These are phyloP conservation scores for Salicornia ramosissima DNA, from an alignment of 148 eudicot genomes.

Conservation along the genomic window DNA sequence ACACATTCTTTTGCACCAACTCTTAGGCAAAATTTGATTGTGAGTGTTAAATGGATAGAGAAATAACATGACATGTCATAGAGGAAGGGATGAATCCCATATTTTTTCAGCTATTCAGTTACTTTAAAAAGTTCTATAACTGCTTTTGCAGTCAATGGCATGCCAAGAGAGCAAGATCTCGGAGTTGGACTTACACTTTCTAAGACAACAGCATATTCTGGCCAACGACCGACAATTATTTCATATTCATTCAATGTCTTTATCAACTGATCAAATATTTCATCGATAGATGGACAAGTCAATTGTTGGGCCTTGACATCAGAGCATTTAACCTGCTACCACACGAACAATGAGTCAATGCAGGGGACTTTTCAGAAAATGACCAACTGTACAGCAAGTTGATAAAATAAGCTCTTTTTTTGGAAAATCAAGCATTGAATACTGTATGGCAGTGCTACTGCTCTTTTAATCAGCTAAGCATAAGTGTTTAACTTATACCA, in stretches of 20 bases:
- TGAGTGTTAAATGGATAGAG: too few relatives aligned
- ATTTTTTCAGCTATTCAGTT: neutral
- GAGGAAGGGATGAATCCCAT: neutral
- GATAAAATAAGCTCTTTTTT: neutral
- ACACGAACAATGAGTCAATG: constrained; percentile 10
- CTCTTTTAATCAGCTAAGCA: neutral
- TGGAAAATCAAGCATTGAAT: neutral
- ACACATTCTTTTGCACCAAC: too few relatives aligned
- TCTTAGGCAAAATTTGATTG: too few relatives aligned
- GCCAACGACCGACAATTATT: constrained; percentile 35
- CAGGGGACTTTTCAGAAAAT: neutral
- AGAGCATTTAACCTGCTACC: constrained; percentile 27
- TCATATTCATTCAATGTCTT: constrained; percentile 34
- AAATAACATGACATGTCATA: too few relatives aligned
- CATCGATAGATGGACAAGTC: constrained; percentile 32
- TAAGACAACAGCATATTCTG: constrained; percentile 33
- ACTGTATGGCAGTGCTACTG: neutral
- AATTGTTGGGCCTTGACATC: constrained; percentile 24
- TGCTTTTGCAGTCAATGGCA: neutral
- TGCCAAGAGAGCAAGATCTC: neutral
- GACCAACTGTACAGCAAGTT: neutral
- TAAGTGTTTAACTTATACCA: constrained; percentile 22
- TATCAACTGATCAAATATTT: constrained; percentile 32
- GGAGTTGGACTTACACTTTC: constrained; percentile 29
- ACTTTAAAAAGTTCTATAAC: neutral